Evolutionary conservation across 495 filamentous ascomycete species (phyloP).

Genomic region (Hyaloscypha variabilis): DNA sequence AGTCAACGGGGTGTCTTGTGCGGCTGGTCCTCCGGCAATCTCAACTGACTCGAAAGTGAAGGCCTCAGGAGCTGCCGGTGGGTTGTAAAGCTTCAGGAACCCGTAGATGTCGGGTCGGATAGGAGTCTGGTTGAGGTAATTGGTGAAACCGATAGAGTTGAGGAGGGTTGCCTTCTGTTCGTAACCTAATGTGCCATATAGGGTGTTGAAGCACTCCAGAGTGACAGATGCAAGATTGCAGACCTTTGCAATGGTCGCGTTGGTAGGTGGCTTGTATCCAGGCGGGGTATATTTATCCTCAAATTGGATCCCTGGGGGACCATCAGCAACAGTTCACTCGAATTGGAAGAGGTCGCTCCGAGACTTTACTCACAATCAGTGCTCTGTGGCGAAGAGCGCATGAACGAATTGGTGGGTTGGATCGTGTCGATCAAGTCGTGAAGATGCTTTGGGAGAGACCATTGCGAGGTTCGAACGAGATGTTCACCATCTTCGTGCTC

Average conservation of each 20-base stretch:
- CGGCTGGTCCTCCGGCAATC: conserved; percentile 62
- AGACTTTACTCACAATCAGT: too few species aligned
- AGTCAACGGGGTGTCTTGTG: conserved; percentile 47
- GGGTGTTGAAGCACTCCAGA: conserved; percentile 52
- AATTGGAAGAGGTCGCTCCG: too few species aligned
- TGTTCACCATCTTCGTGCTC: conserved; percentile 44
- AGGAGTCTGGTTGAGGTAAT: conserved; percentile 69
- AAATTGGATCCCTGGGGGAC: background rate
- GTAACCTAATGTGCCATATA: conserved; percentile 58
- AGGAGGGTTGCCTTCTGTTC: conserved; percentile 8
- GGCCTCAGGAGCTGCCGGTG: conserved; percentile 41
- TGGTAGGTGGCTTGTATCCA: conserved; percentile 15
- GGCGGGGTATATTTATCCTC: too few species aligned
- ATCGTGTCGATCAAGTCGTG: conserved; percentile 62
- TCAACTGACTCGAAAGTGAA: conserved; percentile 64
- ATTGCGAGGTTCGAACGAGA: conserved; percentile 41
- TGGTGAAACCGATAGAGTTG: conserved; percentile 66
- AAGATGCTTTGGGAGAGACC: conserved; percentile 55
- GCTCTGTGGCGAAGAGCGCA: conserved; percentile 29
- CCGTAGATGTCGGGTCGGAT: conserved; percentile 55
- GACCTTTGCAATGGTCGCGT: conserved; percentile 24
- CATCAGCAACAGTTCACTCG: too few species aligned
- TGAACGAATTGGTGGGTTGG: conserved; percentile 68
- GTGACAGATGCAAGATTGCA: conserved; percentile 58
- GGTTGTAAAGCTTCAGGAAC: conserved; percentile 55